Evolutionary conservation across 1,139 yeast genomes (phyloP).

Genomic region (Geotrichum aggregatum): DNA sequence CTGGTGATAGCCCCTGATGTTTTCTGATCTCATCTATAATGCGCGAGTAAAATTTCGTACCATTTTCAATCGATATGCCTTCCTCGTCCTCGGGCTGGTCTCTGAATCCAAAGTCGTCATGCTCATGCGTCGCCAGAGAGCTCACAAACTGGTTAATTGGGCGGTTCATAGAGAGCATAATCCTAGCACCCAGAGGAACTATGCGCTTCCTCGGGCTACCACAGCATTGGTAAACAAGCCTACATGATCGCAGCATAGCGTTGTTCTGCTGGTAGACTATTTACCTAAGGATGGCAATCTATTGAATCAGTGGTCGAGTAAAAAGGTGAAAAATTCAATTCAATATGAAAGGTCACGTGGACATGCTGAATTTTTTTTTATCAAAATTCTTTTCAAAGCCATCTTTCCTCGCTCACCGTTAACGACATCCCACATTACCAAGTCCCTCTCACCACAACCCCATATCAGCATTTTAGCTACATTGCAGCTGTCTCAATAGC

Average conservation of each 20-base stretch:
- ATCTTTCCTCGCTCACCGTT: background rate
- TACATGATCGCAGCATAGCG: constrained; percentile 2
- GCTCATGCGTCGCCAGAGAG: background rate
- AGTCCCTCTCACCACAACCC: background rate
- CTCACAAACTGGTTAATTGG: too few relatives aligned
- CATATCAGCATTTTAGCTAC: background rate
- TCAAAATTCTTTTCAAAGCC: background rate
- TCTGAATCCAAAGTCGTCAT: background rate
- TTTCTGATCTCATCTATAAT: constrained; percentile 20
- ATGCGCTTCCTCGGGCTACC: too few relatives aligned
- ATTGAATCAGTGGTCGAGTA: too few relatives aligned
- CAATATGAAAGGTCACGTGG: background rate
- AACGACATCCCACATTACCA: too few relatives aligned
- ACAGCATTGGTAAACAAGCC: background rate
- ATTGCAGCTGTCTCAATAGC: too few relatives aligned
- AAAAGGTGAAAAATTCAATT: background rate
- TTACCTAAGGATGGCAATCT: background rate
- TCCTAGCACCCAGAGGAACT: too few relatives aligned
- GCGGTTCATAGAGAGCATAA: too few relatives aligned
- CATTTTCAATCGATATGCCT: constrained; percentile 9
- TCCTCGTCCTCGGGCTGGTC: background rate
- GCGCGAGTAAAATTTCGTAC: constrained; percentile 23
- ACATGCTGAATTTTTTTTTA: background rate
- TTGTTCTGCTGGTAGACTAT: background rate
- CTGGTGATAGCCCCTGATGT: constrained; percentile 21